These are phyloP conservation scores for Rhizopogon vulgaris DNA, from an alignment of 768 basidiomycete genomes.

Conservation along the genomic window DNA sequence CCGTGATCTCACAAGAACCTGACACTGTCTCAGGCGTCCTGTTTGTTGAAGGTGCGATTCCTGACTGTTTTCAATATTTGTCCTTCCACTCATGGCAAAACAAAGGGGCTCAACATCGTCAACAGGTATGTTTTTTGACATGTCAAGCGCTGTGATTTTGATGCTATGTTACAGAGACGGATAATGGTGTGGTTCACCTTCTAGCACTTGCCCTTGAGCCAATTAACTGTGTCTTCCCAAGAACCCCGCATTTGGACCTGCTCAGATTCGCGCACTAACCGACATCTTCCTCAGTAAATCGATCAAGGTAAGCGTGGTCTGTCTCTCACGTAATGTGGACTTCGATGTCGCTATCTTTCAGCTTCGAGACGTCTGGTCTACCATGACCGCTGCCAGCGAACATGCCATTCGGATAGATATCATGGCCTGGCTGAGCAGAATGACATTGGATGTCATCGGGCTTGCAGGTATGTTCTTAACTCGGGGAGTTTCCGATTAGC, in stretches of 20 bases:
- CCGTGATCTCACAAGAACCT: neutral
- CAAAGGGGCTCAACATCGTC: constrained; percentile 30
- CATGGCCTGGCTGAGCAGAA: constrained; percentile 26
- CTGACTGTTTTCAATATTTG: neutral
- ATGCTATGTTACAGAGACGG: constrained; percentile 10
- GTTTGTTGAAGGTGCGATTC: constrained; percentile 28
- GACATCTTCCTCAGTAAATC: constrained; percentile 54
- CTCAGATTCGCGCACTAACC: constrained; percentile 52
- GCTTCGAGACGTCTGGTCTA: constrained; percentile 46
- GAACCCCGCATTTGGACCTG: constrained; percentile 65
- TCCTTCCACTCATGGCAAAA: neutral
- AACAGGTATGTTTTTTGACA: constrained; percentile 25
- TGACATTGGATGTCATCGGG: constrained; percentile 38
- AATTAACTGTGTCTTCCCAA: constrained; percentile 5
- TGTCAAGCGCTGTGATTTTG: neutral
- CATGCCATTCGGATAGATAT: constrained; percentile 22
- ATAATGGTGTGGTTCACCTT: constrained; percentile 21
- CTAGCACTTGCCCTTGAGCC: neutral
- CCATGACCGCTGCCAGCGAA: constrained; percentile 22
- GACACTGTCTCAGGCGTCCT: constrained; percentile 36
- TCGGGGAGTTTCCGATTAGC: neutral
- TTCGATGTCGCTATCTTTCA: constrained; percentile 8
- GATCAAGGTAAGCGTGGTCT: constrained; percentile 29
- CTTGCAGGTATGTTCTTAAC: constrained; percentile 26
- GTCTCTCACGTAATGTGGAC: constrained; percentile 1